Percentiles rank a stretch among this genome's conserved stretches.
phyloP scores from a whole-genome alignment of 2,329 filamentous ascomycete genomes.

The Colletotrichum sp. region DNA sequence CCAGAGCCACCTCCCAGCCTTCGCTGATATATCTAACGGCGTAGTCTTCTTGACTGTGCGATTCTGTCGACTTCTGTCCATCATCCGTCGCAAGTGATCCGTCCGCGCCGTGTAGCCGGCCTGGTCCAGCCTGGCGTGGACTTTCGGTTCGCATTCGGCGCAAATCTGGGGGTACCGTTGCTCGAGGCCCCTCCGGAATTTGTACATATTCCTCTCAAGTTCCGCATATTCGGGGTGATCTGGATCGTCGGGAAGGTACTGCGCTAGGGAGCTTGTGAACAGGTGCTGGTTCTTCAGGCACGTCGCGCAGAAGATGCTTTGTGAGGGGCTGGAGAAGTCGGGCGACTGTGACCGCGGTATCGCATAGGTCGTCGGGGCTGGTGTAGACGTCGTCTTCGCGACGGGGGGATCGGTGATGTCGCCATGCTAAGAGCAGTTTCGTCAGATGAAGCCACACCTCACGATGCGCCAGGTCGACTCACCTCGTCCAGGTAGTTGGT shows the following conservation, averaged over 20 bases:
- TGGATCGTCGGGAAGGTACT: conserved; percentile 74
- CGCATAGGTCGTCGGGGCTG: conserved; percentile 51
- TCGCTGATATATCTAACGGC: conserved; percentile 46
- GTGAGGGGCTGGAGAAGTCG: conserved; percentile 33
- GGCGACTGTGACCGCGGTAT: conserved; percentile 43
- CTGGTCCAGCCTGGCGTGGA: conserved; percentile 70
- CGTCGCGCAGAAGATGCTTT: conserved; percentile 69
- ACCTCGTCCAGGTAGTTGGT: conserved; percentile 91
- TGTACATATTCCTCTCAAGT: conserved; percentile 71
- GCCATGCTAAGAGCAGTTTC: conserved; percentile 67
- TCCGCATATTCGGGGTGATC: conserved; percentile 71
- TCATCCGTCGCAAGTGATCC: conserved; percentile 77
- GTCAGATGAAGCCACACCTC: neutral
- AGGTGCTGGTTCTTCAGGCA: conserved; percentile 92
- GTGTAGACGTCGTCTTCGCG: conserved; percentile 54
- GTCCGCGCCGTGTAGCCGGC: conserved; percentile 83
- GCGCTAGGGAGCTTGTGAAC: conserved; percentile 75
- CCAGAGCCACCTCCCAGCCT: conserved; percentile 52
- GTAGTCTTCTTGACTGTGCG: conserved; percentile 45
- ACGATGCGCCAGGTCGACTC: conserved; percentile 26
- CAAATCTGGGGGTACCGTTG: conserved; percentile 89
- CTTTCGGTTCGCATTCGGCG: conserved; percentile 76
- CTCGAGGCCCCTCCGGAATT: conserved; percentile 76
- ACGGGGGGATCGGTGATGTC: conserved; percentile 88
- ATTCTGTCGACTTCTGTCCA: conserved; percentile 65